Evolutionary conservation across 2,329 filamentous ascomycete species (phyloP), one percentile per base, ranked within the genome.

Genomic region (Coniochaeta sp.): DNA sequence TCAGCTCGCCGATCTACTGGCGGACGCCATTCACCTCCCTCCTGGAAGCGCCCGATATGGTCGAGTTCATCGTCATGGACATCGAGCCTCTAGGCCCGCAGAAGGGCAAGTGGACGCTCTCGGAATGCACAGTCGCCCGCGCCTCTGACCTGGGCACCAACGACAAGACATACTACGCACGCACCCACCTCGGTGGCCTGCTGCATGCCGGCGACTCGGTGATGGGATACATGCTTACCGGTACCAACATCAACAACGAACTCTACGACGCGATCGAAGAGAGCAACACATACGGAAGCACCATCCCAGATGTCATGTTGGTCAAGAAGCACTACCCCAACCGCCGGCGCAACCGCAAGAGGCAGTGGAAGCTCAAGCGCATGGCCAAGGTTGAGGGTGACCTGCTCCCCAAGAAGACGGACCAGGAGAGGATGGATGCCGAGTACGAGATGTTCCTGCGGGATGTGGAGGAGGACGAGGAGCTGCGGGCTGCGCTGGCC

Each of bases 391-490:
- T 98, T 64, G 91, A 97, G 72, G 89, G 89, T 66, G 93, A 97
- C 65, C 82, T 96, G 73, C 77, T 93, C 64, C 90, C 91, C 38
- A 88, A 90, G 79, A 91, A 96, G 77, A 81, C 91, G 62, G 93
- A 98, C 71, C 89, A 93, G 71, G 90, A 93, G 62, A 86, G 87
- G 64, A 86, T 96, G 79, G 93, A 98, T 71, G 85, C 88, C 65
- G 95, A 99, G 75, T 99, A 96, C 76, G 95, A 99, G 79, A 86
- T 93, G 84, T 99, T 99, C 85, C 78, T 99, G 80, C 88, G 89
- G 54, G 95, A 99, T 73, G 91, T 99, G 12, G 96, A 99, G 76
- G 93, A 98, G 72, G 95, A 99, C 72, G 83, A 89, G 58, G 95
- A 99, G 70, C 81, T 97, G 66, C 83, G 95, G 60, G 84, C 87